A percentile compares a stretch with the other conserved stretches of the same genome.
These are phyloP conservation scores for Xylariaceae sp. DNA, from an alignment of 2,329 filamentous ascomycete species.

Conservation along the genomic window DNA sequence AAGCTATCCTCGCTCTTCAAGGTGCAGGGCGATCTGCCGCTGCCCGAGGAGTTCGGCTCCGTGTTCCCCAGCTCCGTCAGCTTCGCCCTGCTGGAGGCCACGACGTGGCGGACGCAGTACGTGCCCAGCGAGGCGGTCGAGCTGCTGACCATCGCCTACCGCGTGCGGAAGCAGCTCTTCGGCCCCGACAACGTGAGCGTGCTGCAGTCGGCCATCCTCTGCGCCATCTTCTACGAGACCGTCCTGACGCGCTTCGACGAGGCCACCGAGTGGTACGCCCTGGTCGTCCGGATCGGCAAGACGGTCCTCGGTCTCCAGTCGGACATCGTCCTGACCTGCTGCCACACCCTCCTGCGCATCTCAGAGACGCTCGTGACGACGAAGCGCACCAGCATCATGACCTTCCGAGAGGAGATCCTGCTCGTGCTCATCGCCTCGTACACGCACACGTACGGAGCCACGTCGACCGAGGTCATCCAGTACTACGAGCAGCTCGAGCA, in stretches of 20 bases:
- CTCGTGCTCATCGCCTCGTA: conserved; percentile 11
- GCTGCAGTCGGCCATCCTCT: conserved; percentile 14
- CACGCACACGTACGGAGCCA: conserved; percentile 12
- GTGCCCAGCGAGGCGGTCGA: conserved; percentile 12
- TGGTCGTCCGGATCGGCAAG: conserved; percentile 13
- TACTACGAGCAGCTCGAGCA: conserved; percentile 8
- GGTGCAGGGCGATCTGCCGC: conserved; percentile 11
- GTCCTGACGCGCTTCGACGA: conserved; percentile 5
- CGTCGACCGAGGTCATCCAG: conserved; percentile 11
- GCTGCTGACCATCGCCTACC: conserved; percentile 11
- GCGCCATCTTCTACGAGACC: conserved; percentile 12
- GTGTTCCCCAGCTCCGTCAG: conserved; percentile 13
- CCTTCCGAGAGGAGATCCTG: conserved; percentile 14
- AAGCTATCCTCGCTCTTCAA: conserved; percentile 16
- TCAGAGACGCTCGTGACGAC: conserved; percentile 12
- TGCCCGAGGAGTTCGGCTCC: conserved; percentile 11
- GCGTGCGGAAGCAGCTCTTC: conserved; percentile 12
- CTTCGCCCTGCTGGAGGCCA: conserved; percentile 14
- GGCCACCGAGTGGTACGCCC: conserved; percentile 13
- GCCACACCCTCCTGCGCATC: conserved; percentile 13
- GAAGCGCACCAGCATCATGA: conserved; percentile 12
- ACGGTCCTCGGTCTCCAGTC: conserved; percentile 12
- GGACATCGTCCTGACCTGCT: conserved; percentile 12
- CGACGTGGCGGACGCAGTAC: conserved; percentile 10
- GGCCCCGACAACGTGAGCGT: conserved; percentile 10